Base-by-base conservation (phyloP, 768 basidiomycete genomes). In the Leccinum uliginosum region DNA sequence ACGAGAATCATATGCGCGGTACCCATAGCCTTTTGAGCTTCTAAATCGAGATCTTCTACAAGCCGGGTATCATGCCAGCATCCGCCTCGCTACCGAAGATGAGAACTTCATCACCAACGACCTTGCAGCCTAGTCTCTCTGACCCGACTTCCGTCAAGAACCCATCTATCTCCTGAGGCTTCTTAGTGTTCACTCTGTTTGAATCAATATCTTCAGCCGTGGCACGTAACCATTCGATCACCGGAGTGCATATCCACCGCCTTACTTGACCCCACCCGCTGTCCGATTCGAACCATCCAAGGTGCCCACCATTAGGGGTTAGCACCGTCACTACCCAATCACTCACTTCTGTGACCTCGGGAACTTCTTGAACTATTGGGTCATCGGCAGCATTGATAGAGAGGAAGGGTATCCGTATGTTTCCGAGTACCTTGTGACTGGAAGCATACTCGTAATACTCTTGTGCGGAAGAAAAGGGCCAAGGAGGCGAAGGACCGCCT, bases 221-320 rank as follows among this genome's bases (percentile, higher is more conserved):
- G 38, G 85, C 76, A 55, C 75, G 78, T 51, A 89, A 65, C 86
- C 85, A 91, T 69, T 92, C 85, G 9, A 90, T 67, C 6, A 88
- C 84, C 8, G 89, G 89, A 59, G 78, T 73, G n/a, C 76, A 82
- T 50, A 87, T 76, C 89, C 89, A 91, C 52, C 89, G 75, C 51
- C 55, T 63, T 48, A 72, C 67, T 59, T 62, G 62, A 54, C 70
- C 59, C 62, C 69, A 73, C 32, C 55, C 64, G 24, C 69, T 66
- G 35, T 75, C 76, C 27, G 76, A 70, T 71, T 88, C 81, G 62
- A 91, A 91, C 90, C 90, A 95, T 35, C 92, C 92, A 14, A 93
- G 76, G 73, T 92, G 90, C 0, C 90, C 89, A 1, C 89, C 91
- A 21, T 75, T 71, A 29, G 75, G 70, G 0, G 91, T 91, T 48